These are phyloP conservation scores for Trichoderma koningiopsis DNA, from an alignment of 2,329 filamentous ascomycete genomes.

Conservation along the genomic window DNA sequence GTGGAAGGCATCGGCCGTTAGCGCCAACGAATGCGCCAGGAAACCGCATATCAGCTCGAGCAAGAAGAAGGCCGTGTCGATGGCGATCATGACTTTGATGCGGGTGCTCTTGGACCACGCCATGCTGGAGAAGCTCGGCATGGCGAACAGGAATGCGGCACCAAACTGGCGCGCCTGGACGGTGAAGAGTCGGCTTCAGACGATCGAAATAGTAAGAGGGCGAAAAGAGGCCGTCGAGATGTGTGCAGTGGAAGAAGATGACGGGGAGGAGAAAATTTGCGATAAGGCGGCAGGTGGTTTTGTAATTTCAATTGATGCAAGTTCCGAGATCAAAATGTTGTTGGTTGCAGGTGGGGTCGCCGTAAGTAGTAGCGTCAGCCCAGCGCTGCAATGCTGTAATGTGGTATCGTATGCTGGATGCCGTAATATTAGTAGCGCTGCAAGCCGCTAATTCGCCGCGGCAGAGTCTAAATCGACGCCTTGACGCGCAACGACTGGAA, in stretches of 20 bases:
- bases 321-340: conserved; percentile 10
- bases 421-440: not conserved
- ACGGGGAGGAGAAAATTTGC: not conserved
- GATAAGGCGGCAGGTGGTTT: not conserved
- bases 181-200: not conserved
- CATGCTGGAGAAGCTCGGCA: conserved; percentile 56
- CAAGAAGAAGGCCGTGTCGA: conserved; percentile 88
- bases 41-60: conserved; percentile 86
- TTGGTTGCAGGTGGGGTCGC: conserved; percentile 19
- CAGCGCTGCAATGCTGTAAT: conserved; percentile 2
- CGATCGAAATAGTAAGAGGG: not conserved
- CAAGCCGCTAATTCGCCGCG: not conserved
- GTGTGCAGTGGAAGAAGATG: not conserved
- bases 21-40: conserved; percentile 83
- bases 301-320: not conserved
- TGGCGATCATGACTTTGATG: conserved; percentile 88
- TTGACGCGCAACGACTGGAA: not conserved
- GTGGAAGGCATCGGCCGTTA: conserved; percentile 97
- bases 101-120: conserved; percentile 88
- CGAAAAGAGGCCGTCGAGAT: not conserved
- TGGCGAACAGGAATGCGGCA: conserved; percentile 28
- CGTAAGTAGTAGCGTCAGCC: conserved; percentile 3
- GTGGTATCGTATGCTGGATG: not conserved
- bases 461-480: not conserved
- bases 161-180: conserved; percentile 21